These are phyloP conservation scores for Nemania abortiva DNA, from an alignment of 2,329 filamentous ascomycete genomes.

Conservation along the genomic window DNA sequence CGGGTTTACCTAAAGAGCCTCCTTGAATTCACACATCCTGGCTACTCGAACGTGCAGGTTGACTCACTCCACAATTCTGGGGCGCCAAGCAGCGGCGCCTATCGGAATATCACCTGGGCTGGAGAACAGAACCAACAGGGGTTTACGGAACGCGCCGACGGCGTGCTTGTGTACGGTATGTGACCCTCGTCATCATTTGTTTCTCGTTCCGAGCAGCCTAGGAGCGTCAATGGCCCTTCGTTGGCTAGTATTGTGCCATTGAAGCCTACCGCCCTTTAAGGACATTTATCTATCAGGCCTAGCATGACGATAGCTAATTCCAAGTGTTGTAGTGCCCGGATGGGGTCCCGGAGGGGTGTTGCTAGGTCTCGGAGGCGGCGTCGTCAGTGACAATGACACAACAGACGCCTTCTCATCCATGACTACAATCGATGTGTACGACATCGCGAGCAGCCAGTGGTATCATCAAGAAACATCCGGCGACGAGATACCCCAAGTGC, in stretches of 20 bases:
- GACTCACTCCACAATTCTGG: constrained; percentile 64
- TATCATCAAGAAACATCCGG: constrained; percentile 79
- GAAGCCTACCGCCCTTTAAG: too few species aligned
- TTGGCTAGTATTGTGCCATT: too few species aligned
- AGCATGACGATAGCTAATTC: background rate
- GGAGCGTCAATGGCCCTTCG: background rate
- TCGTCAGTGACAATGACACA: constrained; percentile 52
- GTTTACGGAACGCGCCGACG: constrained; percentile 81
- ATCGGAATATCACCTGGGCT: constrained; percentile 79
- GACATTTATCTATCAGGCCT: background rate
- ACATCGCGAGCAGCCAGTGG: constrained; percentile 78
- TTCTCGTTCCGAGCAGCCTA: background rate
- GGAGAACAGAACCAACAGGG: constrained; percentile 74
- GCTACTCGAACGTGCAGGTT: constrained; percentile 73
- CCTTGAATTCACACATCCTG: constrained; percentile 81
- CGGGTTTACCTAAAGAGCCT: constrained; percentile 80
- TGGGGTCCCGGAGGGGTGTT: constrained; percentile 78
- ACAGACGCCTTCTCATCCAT: constrained; percentile 73
- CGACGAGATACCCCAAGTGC: constrained; percentile 66
- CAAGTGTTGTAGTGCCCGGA: constrained; percentile 67
- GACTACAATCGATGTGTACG: constrained; percentile 75
- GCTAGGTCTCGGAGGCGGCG: constrained; percentile 78
- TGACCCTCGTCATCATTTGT: background rate
- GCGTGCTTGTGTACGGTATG: constrained; percentile 70
- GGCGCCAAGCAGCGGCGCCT: constrained; percentile 72